Percentiles rank a stretch among this genome's conserved stretches.
phyloP scores from a whole-genome alignment of 140 eudicot genomes.

The Bidens hawaiensis region DNA sequence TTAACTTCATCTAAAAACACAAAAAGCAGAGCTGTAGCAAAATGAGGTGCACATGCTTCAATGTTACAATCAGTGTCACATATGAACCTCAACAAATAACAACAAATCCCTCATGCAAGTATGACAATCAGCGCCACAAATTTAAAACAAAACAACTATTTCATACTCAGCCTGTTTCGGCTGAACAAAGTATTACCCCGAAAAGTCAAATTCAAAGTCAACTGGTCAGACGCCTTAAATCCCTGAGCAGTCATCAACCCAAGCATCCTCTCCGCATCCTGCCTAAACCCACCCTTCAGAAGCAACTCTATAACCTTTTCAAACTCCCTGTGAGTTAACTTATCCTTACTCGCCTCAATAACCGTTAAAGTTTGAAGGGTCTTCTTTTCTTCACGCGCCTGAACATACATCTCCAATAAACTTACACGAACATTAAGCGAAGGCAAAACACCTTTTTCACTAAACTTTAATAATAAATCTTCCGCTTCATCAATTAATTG shows the following conservation, averaged over 20 bases:
- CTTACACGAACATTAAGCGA: conserved; percentile 57
- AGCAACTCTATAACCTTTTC: conserved; percentile 58
- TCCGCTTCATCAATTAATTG: conserved; percentile 80
- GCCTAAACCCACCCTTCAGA: conserved; percentile 37
- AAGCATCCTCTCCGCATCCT: conserved; percentile 57
- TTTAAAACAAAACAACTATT: neutral
- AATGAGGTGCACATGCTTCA: conserved; percentile 10
- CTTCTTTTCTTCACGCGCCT: conserved; percentile 57
- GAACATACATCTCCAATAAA: conserved; percentile 73
- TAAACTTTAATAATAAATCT: conserved; percentile 50
- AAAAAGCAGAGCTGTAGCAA: neutral
- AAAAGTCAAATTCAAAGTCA: conserved; percentile 18
- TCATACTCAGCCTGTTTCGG: conserved; percentile 20
- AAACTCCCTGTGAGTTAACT: conserved; percentile 39
- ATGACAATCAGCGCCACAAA: conserved; percentile 6
- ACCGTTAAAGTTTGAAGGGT: conserved; percentile 79
- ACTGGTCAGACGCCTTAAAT: conserved; percentile 24
- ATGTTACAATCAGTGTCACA: neutral
- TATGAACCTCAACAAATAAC: neutral
- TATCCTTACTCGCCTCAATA: conserved; percentile 57
- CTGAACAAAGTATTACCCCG: conserved; percentile 25
- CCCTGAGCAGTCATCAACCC: conserved; percentile 56
- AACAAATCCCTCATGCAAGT: conserved; percentile 13
- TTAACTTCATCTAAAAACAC: conserved; percentile 2
- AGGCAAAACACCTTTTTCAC: conserved; percentile 60